phyloP scores from a whole-genome alignment of 108 stramenopile species.

The Licmophora abbreviata region DNA sequence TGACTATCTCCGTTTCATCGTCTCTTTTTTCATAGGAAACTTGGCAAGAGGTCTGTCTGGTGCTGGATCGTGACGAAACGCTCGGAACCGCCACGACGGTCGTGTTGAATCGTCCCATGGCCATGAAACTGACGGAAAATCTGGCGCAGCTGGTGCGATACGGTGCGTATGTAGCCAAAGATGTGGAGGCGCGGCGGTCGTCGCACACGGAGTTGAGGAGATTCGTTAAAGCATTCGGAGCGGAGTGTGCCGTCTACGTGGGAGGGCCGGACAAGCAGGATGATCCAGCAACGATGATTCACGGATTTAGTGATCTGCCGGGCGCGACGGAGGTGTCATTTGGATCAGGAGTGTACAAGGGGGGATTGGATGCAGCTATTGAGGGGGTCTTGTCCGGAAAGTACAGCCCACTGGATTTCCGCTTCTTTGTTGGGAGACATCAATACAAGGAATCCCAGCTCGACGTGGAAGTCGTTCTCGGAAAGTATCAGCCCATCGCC shows the following conservation, averaged over 20 bases:
- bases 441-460: slow-evolving; percentile 32
- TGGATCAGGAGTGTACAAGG: slow-evolving; percentile 57
- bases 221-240: slow-evolving; percentile 62
- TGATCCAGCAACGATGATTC: slow-evolving; percentile 53
- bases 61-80: slow-evolving; percentile 31
- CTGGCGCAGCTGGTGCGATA: slow-evolving; percentile 44
- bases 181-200: slow-evolving; percentile 6
- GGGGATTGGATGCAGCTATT: slow-evolving; percentile 68
- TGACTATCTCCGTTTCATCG: too few species aligned
- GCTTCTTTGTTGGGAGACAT: slow-evolving; percentile 73
- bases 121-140: slow-evolving; percentile 57
- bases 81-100: slow-evolving; percentile 31
- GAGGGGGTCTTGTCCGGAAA: slow-evolving; percentile 57
- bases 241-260: slow-evolving; percentile 62
- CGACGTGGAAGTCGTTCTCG: slow-evolving; percentile 33
- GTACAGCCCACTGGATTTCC: slow-evolving; percentile 71
- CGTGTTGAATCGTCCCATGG: slow-evolving; percentile 79
- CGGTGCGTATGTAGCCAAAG: slow-evolving; percentile 34
- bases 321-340: slow-evolving; percentile 68
- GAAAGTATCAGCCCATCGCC: slow-evolving; percentile 73
- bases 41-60: slow-evolving; percentile 80
- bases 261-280: slow-evolving; percentile 73
- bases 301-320: slow-evolving; percentile 59
- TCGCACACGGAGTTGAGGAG: slow-evolving; percentile 27
- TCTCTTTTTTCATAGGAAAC: slow-evolving; percentile 13